A percentile compares a stretch with the other conserved stretches of the same genome.
Evolutionary conservation across 768 basidiomycete genomes (phyloP).

Genomic region (Cyathus striatus): DNA sequence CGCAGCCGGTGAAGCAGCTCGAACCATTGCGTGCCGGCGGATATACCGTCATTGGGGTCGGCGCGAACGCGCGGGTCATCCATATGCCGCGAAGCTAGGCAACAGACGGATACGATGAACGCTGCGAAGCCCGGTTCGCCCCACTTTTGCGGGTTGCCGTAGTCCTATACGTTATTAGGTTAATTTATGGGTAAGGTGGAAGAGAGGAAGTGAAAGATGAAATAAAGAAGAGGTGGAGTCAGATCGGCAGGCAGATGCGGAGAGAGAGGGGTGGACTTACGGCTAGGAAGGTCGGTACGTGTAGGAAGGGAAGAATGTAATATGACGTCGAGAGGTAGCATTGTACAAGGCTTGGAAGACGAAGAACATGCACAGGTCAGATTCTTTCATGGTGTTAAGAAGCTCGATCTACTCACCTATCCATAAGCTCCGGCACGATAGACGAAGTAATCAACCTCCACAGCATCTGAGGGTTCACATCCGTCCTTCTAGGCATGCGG

Average conservation of each 20-base stretch:
- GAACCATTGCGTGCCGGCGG: conserved; percentile 89
- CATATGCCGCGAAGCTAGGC: conserved; percentile 86
- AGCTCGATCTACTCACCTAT: conserved; percentile 55
- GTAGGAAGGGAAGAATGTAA: conserved; percentile 87
- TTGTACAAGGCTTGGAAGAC: conserved; percentile 59
- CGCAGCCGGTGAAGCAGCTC: conserved; percentile 82
- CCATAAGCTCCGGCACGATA: conserved; percentile 89
- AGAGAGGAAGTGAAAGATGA: too few relatives aligned
- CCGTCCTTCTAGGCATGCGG: conserved; percentile 64
- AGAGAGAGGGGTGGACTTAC: conserved; percentile 32
- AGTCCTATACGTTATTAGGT: conserved; percentile 67
- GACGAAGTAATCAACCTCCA: conserved; percentile 87
- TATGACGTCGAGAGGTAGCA: conserved; percentile 91
- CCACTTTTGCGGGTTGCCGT: conserved; percentile 93
- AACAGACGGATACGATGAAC: conserved; percentile 91
- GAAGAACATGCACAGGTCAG: too few relatives aligned
- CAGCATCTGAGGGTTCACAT: conserved; percentile 80
- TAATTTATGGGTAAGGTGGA: too few relatives aligned
- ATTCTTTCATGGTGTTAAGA: conserved; percentile 1
- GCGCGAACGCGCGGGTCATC: conserved; percentile 88
- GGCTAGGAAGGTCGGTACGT: conserved; percentile 83
- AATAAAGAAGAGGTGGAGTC: not conserved
- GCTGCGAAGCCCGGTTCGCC: conserved; percentile 92
- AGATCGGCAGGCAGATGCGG: not conserved
- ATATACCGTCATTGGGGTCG: conserved; percentile 77